phyloP scores from a whole-genome alignment of 805 yeast genomes.

The Zygotorulaspora danielsina region DNA sequence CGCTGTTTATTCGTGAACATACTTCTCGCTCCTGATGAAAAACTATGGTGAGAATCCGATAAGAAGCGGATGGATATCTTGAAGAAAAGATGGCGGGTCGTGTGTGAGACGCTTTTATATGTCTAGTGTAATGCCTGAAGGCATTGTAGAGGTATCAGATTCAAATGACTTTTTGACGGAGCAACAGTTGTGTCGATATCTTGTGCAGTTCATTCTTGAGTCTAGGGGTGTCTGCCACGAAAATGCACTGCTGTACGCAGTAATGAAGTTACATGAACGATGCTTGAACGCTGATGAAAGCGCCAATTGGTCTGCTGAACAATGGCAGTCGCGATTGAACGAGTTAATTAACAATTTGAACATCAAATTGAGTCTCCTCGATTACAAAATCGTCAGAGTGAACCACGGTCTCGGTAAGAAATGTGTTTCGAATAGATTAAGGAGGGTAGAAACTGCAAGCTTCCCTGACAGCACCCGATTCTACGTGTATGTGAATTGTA shows the following conservation, averaged over 20 bases:
- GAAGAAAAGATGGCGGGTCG: no score
- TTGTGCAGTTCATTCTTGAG: conserved; percentile 25
- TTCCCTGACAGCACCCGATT: conserved; percentile 20
- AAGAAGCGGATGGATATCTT: no score
- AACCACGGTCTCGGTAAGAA: conserved; percentile 26
- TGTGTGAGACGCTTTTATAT: no score
- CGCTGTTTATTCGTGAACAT: no score
- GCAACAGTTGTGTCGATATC: conserved; percentile 11
- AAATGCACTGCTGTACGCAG: conserved; percentile 17
- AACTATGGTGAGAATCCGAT: no score
- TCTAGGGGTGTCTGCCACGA: conserved; percentile 30
- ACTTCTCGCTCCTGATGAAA: no score
- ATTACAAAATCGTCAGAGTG: conserved; percentile 21
- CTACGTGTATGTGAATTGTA: conserved; percentile 28
- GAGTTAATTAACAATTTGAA: conserved; percentile 21
- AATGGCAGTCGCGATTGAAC: conserved; percentile 12
- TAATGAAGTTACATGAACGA: conserved; percentile 15
- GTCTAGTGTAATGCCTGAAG: not conserved
- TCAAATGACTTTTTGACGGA: conserved; percentile 5
- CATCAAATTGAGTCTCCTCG: conserved; percentile 21
- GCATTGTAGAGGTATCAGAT: not conserved
- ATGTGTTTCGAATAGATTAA: conserved; percentile 10
- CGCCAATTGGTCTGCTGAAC: conserved; percentile 6
- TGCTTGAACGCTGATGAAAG: conserved; percentile 4
- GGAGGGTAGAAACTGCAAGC: not conserved